Conservation (phyloP, 345 rosid genomes). For the Gossypium australe region DNA sequence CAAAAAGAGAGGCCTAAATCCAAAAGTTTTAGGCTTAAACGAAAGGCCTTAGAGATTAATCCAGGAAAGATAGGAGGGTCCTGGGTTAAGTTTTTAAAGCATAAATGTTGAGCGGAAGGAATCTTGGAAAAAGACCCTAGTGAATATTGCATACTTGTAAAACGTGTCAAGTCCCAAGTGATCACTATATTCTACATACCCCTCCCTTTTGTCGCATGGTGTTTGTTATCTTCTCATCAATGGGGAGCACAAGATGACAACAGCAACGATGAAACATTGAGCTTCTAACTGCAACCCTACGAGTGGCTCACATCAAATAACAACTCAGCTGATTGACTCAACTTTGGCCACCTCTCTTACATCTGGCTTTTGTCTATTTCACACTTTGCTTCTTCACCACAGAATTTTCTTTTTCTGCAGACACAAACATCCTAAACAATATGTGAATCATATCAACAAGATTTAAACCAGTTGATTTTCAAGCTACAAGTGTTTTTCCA, state of each 20-base stretch:
- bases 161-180: slow-evolving; percentile 14
- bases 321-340: neutral
- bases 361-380: neutral
- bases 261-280: neutral
- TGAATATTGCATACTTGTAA: neutral
- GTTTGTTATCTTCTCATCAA: too few relatives aligned
- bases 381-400: slow-evolving; percentile 5
- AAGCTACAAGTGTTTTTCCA: neutral
- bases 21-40: neutral
- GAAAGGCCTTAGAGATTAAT: neutral
- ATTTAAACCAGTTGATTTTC: neutral
- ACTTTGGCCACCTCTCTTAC: neutral
- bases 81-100: neutral
- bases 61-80: neutral
- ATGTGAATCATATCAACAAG: neutral
- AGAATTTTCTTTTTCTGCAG: neutral
- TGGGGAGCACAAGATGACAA: neutral
- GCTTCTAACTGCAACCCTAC: neutral
- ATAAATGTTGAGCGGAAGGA: neutral
- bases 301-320: slow-evolving; percentile 1
- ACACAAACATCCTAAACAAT: neutral
- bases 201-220: neutral
- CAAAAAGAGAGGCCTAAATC: too few relatives aligned
- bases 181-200: neutral
- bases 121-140: too few relatives aligned